These are phyloP conservation scores for Rhodotorula diobovata DNA, from an alignment of 768 basidiomycete species.

Conservation along the genomic window DNA sequence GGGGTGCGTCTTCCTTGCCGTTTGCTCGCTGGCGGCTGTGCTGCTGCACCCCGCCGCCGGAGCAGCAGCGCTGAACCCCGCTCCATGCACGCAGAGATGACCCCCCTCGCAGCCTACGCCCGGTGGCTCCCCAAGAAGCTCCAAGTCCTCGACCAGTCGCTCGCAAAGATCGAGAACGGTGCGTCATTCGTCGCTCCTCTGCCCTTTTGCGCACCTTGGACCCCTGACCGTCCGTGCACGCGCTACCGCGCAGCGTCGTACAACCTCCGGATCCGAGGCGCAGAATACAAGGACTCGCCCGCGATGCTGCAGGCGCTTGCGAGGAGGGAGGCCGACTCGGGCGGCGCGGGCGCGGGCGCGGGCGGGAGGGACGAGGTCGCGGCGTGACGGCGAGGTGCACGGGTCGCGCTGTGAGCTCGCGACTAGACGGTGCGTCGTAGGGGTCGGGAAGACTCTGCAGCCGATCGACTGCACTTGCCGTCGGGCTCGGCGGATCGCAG, in stretches of 20 bases:
- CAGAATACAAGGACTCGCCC: slow-evolving; percentile 33
- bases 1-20: slow-evolving; percentile 42
- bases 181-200: slow-evolving; percentile 30
- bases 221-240: too few species aligned
- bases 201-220: too few species aligned
- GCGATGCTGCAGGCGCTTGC: slow-evolving; percentile 24
- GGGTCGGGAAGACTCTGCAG: too few species aligned
- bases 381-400: background rate
- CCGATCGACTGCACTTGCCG: too few species aligned
- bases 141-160: slow-evolving; percentile 72
- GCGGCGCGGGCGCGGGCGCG: background rate
- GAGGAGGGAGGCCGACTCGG: slow-evolving; percentile 6
- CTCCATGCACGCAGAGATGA: slow-evolving; percentile 57
- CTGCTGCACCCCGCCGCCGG: slow-evolving; percentile 45
- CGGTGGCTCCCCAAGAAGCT: slow-evolving; percentile 81
- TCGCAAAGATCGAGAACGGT: slow-evolving; percentile 95
- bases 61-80: slow-evolving; percentile 52
- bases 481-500: too few species aligned
- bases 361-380: background rate
- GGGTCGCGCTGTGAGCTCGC: too few species aligned
- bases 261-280: slow-evolving; percentile 31
- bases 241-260: slow-evolving; percentile 25
- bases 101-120: slow-evolving; percentile 65
- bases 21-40: slow-evolving; percentile 49
- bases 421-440: too few species aligned